Base-by-base conservation (phyloP, 1,284 basidiomycete species). In the Clitocybe nebularis region DNA sequence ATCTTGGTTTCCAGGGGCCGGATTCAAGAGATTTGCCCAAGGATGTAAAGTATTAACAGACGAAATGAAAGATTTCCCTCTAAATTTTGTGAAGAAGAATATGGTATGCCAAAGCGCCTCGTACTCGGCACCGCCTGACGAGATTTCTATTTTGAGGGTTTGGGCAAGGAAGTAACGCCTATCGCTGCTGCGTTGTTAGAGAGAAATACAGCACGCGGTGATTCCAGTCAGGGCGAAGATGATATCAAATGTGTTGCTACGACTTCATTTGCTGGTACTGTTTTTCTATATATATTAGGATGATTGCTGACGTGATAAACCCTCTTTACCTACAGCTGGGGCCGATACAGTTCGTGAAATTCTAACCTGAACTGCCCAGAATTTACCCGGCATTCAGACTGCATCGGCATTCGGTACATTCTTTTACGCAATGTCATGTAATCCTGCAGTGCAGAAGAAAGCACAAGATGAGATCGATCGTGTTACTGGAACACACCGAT, bases 11-110 rank as follows among this genome's bases (percentile, higher is more conserved):
- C 58, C 56, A 9, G 58, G 58, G 2, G 44, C 52, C 11, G 43
- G 45, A 14, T 59, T 58, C 36, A 13, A 47, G 14, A 35, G 16
- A 17, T 79, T 82, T 0, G 81, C 50, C 8, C 24, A 35, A 10
- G 39, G 29, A 13, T 41, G 39, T 29, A 37, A 40, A 20, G 33
- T 14, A 8, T 26, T 34, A 11, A 49, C 47, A n/a, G 29, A 41
- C 4, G 45, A 46, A 24, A 49, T 52, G 43, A 42, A 36, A 23
- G 34, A 52, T 28, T 28, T 30, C 5, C 51, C 45, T 5, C 39
- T 43, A 1, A 14, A 37, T 4, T 44, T 45, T 30, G 48, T 52
- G 22, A 45, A 49, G 30, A 32, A 48, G 8, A 36, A 47, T 14
- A 43, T 52, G 46, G 49, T 51, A 33, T 3, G n/a, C n/a, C n/a